phyloP scores from a whole-genome alignment of 176 grass and related monocot genomes.

The Ensete ventricosum region DNA sequence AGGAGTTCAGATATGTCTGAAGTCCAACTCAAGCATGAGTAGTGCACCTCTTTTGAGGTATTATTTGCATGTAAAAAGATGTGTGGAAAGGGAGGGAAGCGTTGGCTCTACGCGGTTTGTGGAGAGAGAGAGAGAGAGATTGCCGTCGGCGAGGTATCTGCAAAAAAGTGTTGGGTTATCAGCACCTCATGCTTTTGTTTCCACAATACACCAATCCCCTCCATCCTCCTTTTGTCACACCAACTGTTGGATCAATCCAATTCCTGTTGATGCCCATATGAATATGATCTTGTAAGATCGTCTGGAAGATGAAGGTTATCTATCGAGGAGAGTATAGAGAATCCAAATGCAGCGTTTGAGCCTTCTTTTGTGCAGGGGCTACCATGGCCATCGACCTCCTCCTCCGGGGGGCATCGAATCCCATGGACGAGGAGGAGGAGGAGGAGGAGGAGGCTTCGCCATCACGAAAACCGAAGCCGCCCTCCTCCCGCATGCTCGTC shows the following conservation, averaged over 20 bases:
- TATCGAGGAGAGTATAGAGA: too few species aligned
- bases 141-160: neutral
- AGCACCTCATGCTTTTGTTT: neutral
- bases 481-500: neutral
- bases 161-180: neutral
- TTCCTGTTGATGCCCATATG: too few species aligned
- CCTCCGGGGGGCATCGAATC: neutral
- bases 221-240: too few species aligned
- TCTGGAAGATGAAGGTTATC: too few species aligned
- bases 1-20: neutral
- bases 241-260: neutral
- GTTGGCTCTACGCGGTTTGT: conserved; percentile 2
- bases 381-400: too few species aligned
- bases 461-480: neutral
- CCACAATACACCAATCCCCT: neutral
- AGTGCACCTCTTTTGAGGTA: neutral
- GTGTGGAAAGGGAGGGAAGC: conserved; percentile 2
- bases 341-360: too few species aligned
- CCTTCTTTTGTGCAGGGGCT: too few species aligned
- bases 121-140: neutral
- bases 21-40: neutral
- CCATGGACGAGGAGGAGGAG: neutral
- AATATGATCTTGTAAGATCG: too few species aligned
- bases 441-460: neutral
- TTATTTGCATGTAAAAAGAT: neutral